Conservation (phyloP, 2,329 filamentous ascomycete species). For the Coniochaeta sp. region DNA sequence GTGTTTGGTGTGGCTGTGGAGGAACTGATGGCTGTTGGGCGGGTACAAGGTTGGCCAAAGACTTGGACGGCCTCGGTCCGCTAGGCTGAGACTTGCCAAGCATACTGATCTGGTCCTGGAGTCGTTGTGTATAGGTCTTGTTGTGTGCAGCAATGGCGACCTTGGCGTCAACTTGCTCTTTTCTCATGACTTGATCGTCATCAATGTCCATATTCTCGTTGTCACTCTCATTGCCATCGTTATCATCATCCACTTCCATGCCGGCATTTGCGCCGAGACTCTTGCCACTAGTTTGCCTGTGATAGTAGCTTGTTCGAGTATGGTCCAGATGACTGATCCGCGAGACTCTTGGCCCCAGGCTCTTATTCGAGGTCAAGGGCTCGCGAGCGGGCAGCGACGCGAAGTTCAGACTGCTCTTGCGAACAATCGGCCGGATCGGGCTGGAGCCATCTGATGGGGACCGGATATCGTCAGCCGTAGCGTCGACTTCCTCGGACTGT, state of each 20-base stretch:
- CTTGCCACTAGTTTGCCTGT: conserved; percentile 65
- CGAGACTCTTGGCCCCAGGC: conserved; percentile 65
- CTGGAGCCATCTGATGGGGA: conserved; percentile 66
- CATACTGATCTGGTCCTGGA: conserved; percentile 87
- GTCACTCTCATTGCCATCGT: conserved; percentile 39
- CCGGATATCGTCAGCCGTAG: conserved; percentile 16
- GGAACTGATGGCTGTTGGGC: conserved; percentile 21
- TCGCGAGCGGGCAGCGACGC: conserved; percentile 87
- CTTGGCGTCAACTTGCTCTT: conserved; percentile 38
- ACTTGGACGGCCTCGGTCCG: conserved; percentile 39
- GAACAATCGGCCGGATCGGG: conserved; percentile 66
- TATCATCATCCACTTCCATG: conserved; percentile 26
- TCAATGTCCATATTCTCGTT: conserved; percentile 47
- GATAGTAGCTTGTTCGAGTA: conserved; percentile 66
- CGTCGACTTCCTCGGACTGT: conserved; percentile 6
- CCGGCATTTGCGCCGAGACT: conserved; percentile 48
- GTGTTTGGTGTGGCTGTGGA: conserved; percentile 18
- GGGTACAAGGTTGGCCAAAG: conserved; percentile 29
- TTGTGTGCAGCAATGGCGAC: conserved; percentile 54
- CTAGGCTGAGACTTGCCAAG: conserved; percentile 51
- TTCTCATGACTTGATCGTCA: conserved; percentile 19
- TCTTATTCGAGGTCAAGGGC: conserved; percentile 77
- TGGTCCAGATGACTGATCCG: conserved; percentile 73
- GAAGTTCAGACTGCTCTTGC: conserved; percentile 94
- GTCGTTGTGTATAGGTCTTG: conserved; percentile 86